phyloP scores from a whole-genome alignment of 2,329 filamentous ascomycete species.

The Lanzia echinophila region DNA sequence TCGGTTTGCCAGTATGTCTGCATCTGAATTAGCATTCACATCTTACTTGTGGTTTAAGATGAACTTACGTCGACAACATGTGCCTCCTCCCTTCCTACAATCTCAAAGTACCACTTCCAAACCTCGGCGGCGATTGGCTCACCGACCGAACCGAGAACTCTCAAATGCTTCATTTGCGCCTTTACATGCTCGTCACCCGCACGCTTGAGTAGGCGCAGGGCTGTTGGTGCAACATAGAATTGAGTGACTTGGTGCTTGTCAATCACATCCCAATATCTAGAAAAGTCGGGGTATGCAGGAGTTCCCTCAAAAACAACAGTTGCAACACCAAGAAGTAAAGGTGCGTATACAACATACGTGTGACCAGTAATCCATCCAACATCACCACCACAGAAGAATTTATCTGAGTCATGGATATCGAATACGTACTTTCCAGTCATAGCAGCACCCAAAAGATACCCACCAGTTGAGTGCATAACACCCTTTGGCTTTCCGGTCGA shows the following conservation, averaged over 20 bases:
- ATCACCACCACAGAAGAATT: slow-evolving; percentile 96
- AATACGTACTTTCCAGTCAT: slow-evolving; percentile 98
- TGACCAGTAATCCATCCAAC: slow-evolving; percentile 99
- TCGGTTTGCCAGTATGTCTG: slow-evolving; percentile 99
- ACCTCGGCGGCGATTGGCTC: slow-evolving; percentile 97
- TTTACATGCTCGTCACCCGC: slow-evolving; percentile 90
- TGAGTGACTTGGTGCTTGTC: slow-evolving; percentile 92
- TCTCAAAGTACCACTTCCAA: slow-evolving; percentile 99
- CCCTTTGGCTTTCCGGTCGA: slow-evolving; percentile 99
- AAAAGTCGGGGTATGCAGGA: slow-evolving; percentile 95
- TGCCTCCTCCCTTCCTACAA: slow-evolving; percentile 86
- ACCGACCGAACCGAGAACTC: slow-evolving; percentile 89
- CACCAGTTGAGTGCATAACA: slow-evolving; percentile 94
- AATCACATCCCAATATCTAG: slow-evolving; percentile 97
- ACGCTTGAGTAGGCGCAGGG: slow-evolving; percentile 86
- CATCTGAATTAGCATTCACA: slow-evolving; percentile 23
- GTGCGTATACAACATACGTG: slow-evolving; percentile 96
- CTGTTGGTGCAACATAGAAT: slow-evolving; percentile 97
- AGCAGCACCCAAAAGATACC: slow-evolving; percentile 90
- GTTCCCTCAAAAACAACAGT: slow-evolving; percentile 98
- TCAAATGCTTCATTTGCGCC: slow-evolving; percentile 79
- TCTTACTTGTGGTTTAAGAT: neutral
- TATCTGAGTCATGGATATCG: slow-evolving; percentile 89
- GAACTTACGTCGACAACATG: slow-evolving; percentile 86
- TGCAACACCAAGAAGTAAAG: slow-evolving; percentile 82